Conservation (phyloP, 345 rosid species). For the Psidium guajava region DNA sequence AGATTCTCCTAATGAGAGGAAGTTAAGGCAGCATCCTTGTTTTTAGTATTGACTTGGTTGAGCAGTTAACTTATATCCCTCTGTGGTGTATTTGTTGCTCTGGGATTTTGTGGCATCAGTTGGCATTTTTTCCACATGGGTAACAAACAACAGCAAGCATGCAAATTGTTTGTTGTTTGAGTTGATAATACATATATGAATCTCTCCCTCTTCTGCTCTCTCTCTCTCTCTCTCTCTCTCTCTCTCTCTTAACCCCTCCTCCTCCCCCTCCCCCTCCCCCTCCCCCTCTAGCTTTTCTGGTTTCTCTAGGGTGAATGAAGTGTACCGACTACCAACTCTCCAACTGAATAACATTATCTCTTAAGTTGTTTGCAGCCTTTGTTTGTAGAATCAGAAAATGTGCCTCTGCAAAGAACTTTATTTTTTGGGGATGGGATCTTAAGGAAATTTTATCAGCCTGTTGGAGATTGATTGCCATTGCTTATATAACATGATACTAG, state of each 20-base stretch:
- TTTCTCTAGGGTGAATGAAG: neutral
- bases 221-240: accelerated
- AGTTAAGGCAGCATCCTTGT: neutral
- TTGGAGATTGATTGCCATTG: neutral
- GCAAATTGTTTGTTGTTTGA: neutral
- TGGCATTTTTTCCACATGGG: neutral
- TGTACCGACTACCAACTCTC: neutral
- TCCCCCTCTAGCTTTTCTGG: neutral
- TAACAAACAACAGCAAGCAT: neutral
- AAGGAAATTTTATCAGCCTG: neutral
- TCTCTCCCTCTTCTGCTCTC: accelerated
- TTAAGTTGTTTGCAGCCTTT: neutral
- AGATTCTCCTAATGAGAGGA: neutral
- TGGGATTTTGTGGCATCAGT: neutral
- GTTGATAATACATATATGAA: neutral
- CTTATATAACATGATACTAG: neutral
- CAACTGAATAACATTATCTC: neutral
- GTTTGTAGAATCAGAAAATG: neutral
- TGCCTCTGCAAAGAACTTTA: neutral
- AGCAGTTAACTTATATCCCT: neutral
- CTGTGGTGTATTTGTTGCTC: neutral
- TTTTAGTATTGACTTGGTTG: neutral
- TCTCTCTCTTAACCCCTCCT: too few species aligned
- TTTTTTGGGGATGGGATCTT: neutral
- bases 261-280: too few species aligned